These are phyloP conservation scores for Backusella psychrophila DNA, from an alignment of 192 early-diverging fungal species.

Conservation along the genomic window DNA sequence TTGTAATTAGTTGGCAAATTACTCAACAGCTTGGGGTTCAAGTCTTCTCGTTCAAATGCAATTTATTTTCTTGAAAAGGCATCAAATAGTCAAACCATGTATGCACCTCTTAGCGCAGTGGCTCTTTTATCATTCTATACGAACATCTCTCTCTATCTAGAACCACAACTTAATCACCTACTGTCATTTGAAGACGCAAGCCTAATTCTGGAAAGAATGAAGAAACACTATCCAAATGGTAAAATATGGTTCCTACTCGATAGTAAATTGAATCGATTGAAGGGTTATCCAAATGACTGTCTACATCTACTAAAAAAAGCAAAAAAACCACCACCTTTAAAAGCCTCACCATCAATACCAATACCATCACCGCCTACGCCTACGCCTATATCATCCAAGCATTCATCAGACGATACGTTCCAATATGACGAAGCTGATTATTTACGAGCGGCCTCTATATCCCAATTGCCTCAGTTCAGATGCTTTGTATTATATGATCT, in stretches of 20 bases:
- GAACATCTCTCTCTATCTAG: constrained; percentile 25
- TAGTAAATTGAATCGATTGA: constrained; percentile 22
- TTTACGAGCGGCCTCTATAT: constrained; percentile 9
- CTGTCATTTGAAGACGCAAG: constrained; percentile 14
- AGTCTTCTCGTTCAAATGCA: constrained; percentile 27
- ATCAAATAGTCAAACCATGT: constrained; percentile 16
- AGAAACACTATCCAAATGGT: constrained; percentile 17
- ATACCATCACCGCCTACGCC: not conserved
- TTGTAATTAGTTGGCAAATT: constrained; percentile 21
- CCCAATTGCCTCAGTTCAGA: constrained; percentile 23
- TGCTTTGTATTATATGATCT: constrained; percentile 29
- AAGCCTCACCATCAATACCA: not conserved
- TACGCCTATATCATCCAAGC: not conserved
- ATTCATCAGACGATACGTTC: not conserved
- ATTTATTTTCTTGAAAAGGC: constrained; percentile 24
- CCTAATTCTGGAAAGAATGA: constrained; percentile 23
- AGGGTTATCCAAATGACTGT: constrained; percentile 16
- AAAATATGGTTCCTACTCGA: constrained; percentile 29
- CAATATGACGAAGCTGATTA: not conserved
- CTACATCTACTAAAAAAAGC: constrained; percentile 15
- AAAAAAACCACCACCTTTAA: not conserved
- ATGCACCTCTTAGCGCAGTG: constrained; percentile 22
- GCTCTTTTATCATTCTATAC: constrained; percentile 30
- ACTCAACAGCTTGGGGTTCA: constrained; percentile 29
- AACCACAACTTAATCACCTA: constrained; percentile 18